Evolutionary conservation across 768 basidiomycete species (phyloP).

Genomic region (Tulasnella sp.): DNA sequence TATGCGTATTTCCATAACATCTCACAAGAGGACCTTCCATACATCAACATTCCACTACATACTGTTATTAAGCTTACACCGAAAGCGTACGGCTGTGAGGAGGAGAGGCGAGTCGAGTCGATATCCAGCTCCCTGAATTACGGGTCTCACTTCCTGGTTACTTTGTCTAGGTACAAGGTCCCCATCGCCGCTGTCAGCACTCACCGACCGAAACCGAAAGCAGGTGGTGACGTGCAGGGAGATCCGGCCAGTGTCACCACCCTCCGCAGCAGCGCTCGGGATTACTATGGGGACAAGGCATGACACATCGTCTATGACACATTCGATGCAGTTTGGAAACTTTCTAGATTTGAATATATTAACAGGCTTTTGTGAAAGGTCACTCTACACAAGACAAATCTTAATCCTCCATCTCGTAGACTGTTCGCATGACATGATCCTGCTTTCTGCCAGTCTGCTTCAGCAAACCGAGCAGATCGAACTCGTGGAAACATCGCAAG

Average conservation of each 20-base stretch:
- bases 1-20: conserved; percentile 96
- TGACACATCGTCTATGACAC: too few relatives aligned
- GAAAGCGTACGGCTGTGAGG: conserved; percentile 97
- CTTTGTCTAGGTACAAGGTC: conserved; percentile 13
- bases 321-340: too few relatives aligned
- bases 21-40: conserved; percentile 87
- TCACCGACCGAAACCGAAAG: conserved; percentile 17
- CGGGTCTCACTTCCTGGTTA: neutral
- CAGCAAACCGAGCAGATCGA: conserved; percentile 69
- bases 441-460: conserved; percentile 68
- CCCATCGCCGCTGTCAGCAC: conserved; percentile 18
- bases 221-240: neutral
- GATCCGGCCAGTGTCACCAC: neutral
- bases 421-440: conserved; percentile 61
- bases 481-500: conserved; percentile 65
- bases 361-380: too few relatives aligned
- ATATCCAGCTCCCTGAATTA: too few relatives aligned
- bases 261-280: neutral
- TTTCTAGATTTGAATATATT: too few relatives aligned
- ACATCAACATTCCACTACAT: conserved; percentile 94
- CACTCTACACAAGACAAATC: too few relatives aligned
- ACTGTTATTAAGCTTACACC: conserved; percentile 98
- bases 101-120: conserved; percentile 54
- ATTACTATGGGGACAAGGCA: conserved; percentile 13
- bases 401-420: conserved; percentile 37